Conservation (phyloP, 2,329 filamentous ascomycete genomes). For the Colletotrichum abscissum region DNA sequence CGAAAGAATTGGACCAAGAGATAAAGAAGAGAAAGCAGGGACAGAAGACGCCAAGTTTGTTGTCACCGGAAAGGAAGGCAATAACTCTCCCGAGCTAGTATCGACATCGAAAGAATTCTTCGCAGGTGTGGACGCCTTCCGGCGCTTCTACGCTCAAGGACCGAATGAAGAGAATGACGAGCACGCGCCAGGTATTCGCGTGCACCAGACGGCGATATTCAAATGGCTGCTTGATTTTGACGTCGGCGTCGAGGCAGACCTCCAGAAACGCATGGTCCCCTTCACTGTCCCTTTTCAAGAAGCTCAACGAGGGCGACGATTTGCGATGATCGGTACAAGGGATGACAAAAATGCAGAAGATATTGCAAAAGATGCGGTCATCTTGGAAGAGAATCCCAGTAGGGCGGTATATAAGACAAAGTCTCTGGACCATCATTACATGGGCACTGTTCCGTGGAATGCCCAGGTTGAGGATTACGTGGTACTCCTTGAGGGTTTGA, state of each 20-base stretch:
- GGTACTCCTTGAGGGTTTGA: conserved; percentile 47
- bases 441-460: conserved; percentile 13
- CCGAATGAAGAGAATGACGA: conserved; percentile 6
- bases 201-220: conserved; percentile 15
- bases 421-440: neutral
- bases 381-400: neutral
- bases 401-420: neutral
- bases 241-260: neutral
- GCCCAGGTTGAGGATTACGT: conserved; percentile 41
- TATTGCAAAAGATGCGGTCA: neutral
- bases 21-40: neutral
- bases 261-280: conserved; percentile 12
- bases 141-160: conserved; percentile 7
- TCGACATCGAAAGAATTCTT: conserved; percentile 7
- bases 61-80: neutral
- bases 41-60: too few species aligned
- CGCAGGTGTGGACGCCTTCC: neutral
- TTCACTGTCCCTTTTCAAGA: conserved; percentile 22
- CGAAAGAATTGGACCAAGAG: neutral
- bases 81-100: neutral
- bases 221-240: conserved; percentile 24
- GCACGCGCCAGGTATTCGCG: neutral
- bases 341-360: neutral
- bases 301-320: conserved; percentile 17
- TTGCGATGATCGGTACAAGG: conserved; percentile 8